phyloP scores from a whole-genome alignment of 1,284 basidiomycete genomes.

The Trichosporon asahii region DNA sequence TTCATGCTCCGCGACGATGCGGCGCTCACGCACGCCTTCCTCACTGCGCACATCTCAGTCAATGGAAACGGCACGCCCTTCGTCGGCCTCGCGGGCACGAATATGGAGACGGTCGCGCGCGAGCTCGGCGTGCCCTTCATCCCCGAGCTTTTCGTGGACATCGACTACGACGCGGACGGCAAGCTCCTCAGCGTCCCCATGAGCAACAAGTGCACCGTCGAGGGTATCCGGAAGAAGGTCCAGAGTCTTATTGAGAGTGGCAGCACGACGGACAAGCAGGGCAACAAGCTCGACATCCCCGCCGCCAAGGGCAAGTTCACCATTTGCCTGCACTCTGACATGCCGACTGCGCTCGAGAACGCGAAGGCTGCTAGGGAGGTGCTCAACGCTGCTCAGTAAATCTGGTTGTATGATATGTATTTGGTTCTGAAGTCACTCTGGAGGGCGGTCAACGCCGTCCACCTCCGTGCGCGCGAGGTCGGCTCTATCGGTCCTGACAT shows the following conservation, averaged over 20 bases:
- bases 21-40: conserved; percentile 33
- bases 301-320: conserved; percentile 59
- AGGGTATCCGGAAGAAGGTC: conserved; percentile 67
- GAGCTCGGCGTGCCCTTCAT: conserved; percentile 44
- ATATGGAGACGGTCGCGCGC: conserved; percentile 40
- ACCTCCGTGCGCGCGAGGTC: no score
- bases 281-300: conserved; percentile 17
- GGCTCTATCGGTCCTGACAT: no score
- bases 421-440: background rate
- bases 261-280: conserved; percentile 21
- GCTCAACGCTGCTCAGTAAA: conserved; percentile 10
- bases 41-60: conserved; percentile 40
- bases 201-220: conserved; percentile 17
- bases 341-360: conserved; percentile 27
- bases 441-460: no score
- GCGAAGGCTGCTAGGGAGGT: conserved; percentile 17
- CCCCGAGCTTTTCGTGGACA: conserved; percentile 41
- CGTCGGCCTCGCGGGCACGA: conserved; percentile 43
- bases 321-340: conserved; percentile 55
- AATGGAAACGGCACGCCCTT: conserved; percentile 30
- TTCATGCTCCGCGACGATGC: conserved; percentile 41
- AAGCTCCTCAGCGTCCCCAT: conserved; percentile 40
- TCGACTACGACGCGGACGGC: conserved; percentile 37
- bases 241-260: conserved; percentile 66
- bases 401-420: background rate